Conservation (phyloP, 768 basidiomycete species). For the Coprinellus aureogranulatus region DNA sequence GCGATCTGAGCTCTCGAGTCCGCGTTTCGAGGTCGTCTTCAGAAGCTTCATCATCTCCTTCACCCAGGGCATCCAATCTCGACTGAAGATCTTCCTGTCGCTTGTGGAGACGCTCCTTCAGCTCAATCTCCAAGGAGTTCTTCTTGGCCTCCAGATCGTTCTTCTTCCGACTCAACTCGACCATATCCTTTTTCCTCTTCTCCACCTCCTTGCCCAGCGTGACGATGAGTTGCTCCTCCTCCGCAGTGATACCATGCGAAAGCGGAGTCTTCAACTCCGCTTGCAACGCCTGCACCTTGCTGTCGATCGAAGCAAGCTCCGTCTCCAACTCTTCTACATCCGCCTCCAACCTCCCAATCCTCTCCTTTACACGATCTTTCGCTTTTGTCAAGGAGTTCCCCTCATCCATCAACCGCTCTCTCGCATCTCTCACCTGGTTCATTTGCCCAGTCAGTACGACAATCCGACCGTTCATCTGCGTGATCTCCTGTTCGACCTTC, state of each 20-base stretch:
- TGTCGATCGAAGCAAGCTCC: constrained; percentile 61
- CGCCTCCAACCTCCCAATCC: constrained; percentile 61
- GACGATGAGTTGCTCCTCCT: constrained; percentile 69
- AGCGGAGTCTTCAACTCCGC: constrained; percentile 75
- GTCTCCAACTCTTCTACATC: constrained; percentile 70
- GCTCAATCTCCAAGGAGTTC: constrained; percentile 85
- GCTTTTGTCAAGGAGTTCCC: constrained; percentile 58
- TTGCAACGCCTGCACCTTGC: constrained; percentile 62
- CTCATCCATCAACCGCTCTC: constrained; percentile 68
- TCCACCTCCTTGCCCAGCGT: constrained; percentile 75
- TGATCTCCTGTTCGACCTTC: constrained; percentile 83
- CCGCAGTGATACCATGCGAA: constrained; percentile 65
- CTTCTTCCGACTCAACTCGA: constrained; percentile 65
- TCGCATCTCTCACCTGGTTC: constrained; percentile 62
- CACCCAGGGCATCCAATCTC: constrained; percentile 75
- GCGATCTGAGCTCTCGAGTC: constrained; percentile 62
- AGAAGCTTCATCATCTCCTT: constrained; percentile 56
- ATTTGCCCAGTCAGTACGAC: constrained; percentile 70
- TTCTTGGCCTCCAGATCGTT: constrained; percentile 76
- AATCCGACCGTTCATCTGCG: constrained; percentile 67
- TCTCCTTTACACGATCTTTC: constrained; percentile 63
- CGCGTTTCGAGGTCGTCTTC: constrained; percentile 67
- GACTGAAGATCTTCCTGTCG: constrained; percentile 73
- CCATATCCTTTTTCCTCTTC: constrained; percentile 62
- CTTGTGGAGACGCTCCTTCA: constrained; percentile 84